Evolutionary conservation across 2,329 filamentous ascomycete genomes (phyloP).

Genomic region (Cordyceps javanica): DNA sequence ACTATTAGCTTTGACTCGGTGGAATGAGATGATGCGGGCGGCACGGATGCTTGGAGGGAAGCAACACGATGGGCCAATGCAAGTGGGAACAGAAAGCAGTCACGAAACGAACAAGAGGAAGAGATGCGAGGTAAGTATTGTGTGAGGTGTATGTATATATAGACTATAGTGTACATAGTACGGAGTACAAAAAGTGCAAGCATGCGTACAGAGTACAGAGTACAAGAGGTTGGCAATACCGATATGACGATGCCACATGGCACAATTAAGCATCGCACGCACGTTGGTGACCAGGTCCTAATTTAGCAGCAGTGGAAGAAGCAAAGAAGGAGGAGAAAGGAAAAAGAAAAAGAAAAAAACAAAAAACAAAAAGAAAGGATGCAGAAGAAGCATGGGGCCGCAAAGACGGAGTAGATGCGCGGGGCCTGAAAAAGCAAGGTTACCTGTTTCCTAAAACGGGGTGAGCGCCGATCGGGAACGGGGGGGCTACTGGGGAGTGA

Average conservation of each 20-base stretch:
- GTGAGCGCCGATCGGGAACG: slow-evolving; percentile 1
- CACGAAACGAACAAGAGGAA: too few species aligned
- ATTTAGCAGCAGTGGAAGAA: not conserved
- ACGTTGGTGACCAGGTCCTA: not conserved
- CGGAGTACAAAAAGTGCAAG: too few species aligned
- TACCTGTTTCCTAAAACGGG: not conserved
- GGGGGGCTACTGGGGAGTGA: not conserved
- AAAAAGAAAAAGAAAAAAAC: not conserved
- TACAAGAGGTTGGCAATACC: too few species aligned
- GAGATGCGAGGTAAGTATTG: too few species aligned
- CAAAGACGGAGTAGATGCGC: not conserved
- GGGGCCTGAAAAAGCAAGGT: not conserved
- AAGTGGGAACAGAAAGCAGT: too few species aligned
- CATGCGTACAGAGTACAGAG: too few species aligned
- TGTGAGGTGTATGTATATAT: too few species aligned
- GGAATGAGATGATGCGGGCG: too few species aligned
- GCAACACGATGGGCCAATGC: too few species aligned
- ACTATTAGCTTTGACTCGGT: too few species aligned
- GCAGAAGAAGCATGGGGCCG: not conserved
- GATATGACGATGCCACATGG: not conserved
- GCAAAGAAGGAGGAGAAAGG: not conserved
- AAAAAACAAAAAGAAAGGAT: not conserved
- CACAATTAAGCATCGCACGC: not conserved
- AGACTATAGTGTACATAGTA: too few species aligned
- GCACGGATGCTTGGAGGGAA: too few species aligned